Base-by-base conservation (phyloP, 2,329 filamentous ascomycete genomes). In the Aspergillus fumigatus region DNA sequence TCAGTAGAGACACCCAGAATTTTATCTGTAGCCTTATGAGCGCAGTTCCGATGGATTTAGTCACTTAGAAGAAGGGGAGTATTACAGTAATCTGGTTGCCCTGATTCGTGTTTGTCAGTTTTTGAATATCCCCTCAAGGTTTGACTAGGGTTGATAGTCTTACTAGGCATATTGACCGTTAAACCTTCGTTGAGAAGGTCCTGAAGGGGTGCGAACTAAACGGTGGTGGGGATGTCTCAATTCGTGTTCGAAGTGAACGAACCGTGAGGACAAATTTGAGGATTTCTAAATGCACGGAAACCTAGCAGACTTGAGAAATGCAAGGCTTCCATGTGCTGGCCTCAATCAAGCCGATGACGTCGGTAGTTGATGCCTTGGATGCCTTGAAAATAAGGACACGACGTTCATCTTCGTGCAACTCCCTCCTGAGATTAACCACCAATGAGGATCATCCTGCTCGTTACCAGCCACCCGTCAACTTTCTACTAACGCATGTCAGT, bases 1-100 rank as follows among this genome's bases (percentile, higher is more conserved):
- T 82, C 88, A 38, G 90, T 83, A 52, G 86, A 72, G 59, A 96
- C 75, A 61, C 88, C 88, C 51, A 96, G 86, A 62, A 89, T 83
- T 51, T 83, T 85, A 77, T 93, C 89, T 92, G 62, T 17, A 50
- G 40, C 21, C 61, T 38, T 53, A 49, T 41, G 51, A 55, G 26
- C 38, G 55, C 59, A 14, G 25, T 21, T 40, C 50, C 26, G 10
- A 49, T 8, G 19, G 6, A 29, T n/a, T 9, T 26, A 11, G 1
- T 26, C 29, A 1, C 5, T 23, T 19, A 51, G 38, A 21, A 32
- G 50, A 27, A 25, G 41, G 43, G 25, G 21, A 48, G 19, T 43
- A 64, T 65, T 72, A 77, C 77, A 79, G 57, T 78, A 77, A 61
- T 77, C 71, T 25, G 69, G 67, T 48, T 59, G 66, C 62, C 62